Conservation (phyloP, 2,329 filamentous ascomycete species). For the Orbilia javanica region DNA sequence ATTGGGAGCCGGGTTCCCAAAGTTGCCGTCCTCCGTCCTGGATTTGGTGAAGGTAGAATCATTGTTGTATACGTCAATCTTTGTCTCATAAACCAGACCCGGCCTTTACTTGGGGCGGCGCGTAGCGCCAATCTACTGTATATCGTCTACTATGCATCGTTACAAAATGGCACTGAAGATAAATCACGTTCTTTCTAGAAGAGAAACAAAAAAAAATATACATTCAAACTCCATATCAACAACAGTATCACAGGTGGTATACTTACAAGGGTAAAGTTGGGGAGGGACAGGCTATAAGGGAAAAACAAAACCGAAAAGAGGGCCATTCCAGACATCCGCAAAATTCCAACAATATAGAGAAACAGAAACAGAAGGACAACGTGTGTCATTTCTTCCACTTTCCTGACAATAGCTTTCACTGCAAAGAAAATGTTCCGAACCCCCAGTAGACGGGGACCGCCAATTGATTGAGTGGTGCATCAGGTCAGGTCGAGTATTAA, state of each 20-base stretch:
- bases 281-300: not conserved
- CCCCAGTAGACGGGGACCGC: no score
- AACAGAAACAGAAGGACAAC: not conserved
- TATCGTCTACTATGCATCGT: no score
- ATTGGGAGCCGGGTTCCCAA: no score
- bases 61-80: no score
- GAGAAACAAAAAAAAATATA: conserved; percentile 5
- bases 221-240: conserved; percentile 34
- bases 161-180: no score
- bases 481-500: conserved; percentile 46
- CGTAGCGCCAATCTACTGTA: no score
- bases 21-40: no score
- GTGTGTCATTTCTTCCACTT: not conserved
- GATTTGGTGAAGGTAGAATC: no score
- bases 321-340: not conserved
- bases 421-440: no score
- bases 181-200: no score
- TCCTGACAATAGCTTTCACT: not conserved
- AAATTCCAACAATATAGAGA: not conserved
- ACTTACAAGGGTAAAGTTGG: conserved; percentile 35
- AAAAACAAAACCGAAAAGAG: not conserved
- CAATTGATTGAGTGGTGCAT: not conserved
- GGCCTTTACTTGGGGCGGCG: no score
- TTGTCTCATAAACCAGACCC: no score
- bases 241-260: not conserved